These are phyloP conservation scores for Geotrichum aggregatum DNA, from an alignment of 1,139 yeast species.

Conservation along the genomic window DNA sequence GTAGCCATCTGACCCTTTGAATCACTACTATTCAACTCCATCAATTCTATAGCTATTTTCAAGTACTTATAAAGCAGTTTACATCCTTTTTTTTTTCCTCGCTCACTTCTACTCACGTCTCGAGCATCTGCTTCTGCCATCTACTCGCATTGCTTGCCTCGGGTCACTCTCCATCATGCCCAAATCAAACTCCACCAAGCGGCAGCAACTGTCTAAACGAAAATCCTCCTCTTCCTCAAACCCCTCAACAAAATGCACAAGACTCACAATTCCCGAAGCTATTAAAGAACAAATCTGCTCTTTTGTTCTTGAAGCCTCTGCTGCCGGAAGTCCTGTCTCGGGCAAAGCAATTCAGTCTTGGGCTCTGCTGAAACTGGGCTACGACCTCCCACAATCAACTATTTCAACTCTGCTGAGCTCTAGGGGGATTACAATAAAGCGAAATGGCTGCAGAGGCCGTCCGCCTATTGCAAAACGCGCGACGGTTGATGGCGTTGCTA, in stretches of 20 bases:
- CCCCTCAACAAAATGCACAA: conserved; percentile 6
- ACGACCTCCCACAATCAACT: conserved; percentile 11
- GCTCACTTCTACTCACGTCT: no score
- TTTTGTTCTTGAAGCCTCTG: background rate
- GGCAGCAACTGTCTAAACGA: background rate
- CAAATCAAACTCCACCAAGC: no score
- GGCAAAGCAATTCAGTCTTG: conserved; percentile 17
- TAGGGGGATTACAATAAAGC: conserved; percentile 13
- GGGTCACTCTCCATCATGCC: background rate
- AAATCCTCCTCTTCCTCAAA: background rate
- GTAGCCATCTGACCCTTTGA: no score
- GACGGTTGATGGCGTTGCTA: no score
- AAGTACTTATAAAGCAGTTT: no score
- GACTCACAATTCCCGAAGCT: conserved; percentile 9
- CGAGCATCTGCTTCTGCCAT: no score
- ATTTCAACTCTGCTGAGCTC: conserved; percentile 14
- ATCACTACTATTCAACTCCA: no score
- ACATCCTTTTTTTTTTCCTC: no score
- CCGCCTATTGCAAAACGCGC: conserved; percentile 9
- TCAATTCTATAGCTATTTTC: no score
- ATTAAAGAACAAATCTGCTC: conserved; percentile 8
- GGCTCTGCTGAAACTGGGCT: conserved; percentile 9
- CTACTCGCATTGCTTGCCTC: no score
- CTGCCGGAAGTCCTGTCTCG: conserved; percentile 5
- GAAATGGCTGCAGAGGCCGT: conserved; percentile 15